These are phyloP conservation scores for Lichtheimia hyalospora DNA, from an alignment of 371 early-diverging fungal genomes.

Conservation along the genomic window DNA sequence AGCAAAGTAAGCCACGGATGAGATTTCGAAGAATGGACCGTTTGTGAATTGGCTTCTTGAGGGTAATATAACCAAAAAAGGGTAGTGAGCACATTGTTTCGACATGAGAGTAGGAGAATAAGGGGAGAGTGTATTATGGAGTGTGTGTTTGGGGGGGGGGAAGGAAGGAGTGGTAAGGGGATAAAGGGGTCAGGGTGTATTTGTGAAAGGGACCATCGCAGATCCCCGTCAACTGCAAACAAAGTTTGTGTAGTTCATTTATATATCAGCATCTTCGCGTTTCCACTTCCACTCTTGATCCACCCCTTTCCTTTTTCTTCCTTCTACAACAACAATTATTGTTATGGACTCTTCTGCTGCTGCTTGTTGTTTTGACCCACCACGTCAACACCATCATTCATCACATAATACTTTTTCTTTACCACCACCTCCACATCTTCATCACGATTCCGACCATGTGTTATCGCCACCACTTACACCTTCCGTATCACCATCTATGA, in stretches of 20 bases:
- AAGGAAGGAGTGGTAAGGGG: no score
- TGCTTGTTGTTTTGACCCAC: conserved; percentile 10
- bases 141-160: no score
- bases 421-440: conserved; percentile 8
- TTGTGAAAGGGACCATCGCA: conserved; percentile 10
- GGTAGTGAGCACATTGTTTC: conserved; percentile 26
- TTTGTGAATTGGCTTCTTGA: not conserved
- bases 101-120: not conserved
- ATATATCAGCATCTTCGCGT: conserved; percentile 10
- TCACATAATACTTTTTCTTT: conserved; percentile 1
- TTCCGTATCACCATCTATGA: conserved; percentile 30
- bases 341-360: conserved; percentile 8
- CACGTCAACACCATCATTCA: conserved; percentile 6
- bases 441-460: conserved; percentile 29
- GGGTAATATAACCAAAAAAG: conserved; percentile 46
- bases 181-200: no score
- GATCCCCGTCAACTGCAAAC: conserved; percentile 18
- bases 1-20: no score
- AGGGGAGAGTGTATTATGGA: no score
- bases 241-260: conserved; percentile 17
- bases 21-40: no score
- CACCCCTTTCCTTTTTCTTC: conserved; percentile 13
- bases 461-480: conserved; percentile 47
- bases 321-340: not conserved
- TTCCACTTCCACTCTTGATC: conserved; percentile 8